Evolutionary conservation across 2,329 filamentous ascomycete species (phyloP).

Genomic region (Raffaelea deltoideospora): DNA sequence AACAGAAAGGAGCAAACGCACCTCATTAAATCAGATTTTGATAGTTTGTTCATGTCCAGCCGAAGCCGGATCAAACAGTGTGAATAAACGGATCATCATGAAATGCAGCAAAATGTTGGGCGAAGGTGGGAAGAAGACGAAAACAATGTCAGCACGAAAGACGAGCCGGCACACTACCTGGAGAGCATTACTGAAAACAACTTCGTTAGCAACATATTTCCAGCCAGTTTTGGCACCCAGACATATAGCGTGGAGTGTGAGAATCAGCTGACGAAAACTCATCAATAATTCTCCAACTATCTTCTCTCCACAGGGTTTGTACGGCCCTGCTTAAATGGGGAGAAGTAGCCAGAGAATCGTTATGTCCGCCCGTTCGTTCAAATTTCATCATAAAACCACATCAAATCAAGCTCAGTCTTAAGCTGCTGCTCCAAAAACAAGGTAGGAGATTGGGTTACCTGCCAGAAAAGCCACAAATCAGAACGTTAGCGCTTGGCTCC

Average conservation of each 20-base stretch:
- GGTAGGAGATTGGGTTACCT: constrained; percentile 12
- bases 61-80: constrained; percentile 40
- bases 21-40: constrained; percentile 40
- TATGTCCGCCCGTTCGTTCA: constrained; percentile 60
- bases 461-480: constrained; percentile 2
- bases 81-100: constrained; percentile 43
- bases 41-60: constrained; percentile 34
- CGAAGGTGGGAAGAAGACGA: constrained; percentile 2
- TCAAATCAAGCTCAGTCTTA: background rate
- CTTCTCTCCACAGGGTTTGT: constrained; percentile 44
- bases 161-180: constrained; percentile 20
- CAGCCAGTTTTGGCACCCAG: background rate
- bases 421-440: too few relatives aligned
- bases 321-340: constrained; percentile 40
- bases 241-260: too few relatives aligned
- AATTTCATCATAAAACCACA: constrained; percentile 40
- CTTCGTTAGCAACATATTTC: background rate
- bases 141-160: too few relatives aligned
- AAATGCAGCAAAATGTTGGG: constrained; percentile 2
- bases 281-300: constrained; percentile 39
- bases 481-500: constrained; percentile 11
- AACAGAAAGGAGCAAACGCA: constrained; percentile 12
- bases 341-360: constrained; percentile 33
- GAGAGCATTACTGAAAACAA: too few relatives aligned
- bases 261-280: constrained; percentile 50